Percentiles rank a stretch among this genome's conserved stretches.
Evolutionary conservation across 2,329 filamentous ascomycete genomes (phyloP).

Genomic region (Trichoderma polysporum): DNA sequence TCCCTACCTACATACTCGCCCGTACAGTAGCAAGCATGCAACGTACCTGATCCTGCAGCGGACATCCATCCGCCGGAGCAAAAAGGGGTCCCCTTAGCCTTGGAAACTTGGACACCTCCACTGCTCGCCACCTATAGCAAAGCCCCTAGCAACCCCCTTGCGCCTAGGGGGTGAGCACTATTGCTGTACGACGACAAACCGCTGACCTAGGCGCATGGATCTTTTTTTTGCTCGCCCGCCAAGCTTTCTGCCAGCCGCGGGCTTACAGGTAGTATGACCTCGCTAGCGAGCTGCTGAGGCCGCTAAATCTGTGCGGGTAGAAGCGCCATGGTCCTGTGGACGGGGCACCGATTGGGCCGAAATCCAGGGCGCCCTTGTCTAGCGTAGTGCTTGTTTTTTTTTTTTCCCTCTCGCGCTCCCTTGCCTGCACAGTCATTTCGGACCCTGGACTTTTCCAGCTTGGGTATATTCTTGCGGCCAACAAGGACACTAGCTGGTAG

Average conservation of each 20-base stretch:
- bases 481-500: not conserved
- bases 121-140: not conserved
- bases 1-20: not conserved
- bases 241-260: slow-evolving; percentile 16
- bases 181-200: not conserved
- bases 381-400: slow-evolving; percentile 16
- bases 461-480: not conserved
- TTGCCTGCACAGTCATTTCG: not conserved
- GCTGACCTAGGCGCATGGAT: not conserved
- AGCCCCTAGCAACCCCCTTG: not conserved
- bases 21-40: no score
- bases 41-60: no score
- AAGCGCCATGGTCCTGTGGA: not conserved
- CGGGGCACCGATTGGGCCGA: slow-evolving; percentile 14
- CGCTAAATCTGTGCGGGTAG: not conserved
- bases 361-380: not conserved
- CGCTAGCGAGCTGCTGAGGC: not conserved
- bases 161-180: not conserved
- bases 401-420: not conserved
- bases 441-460: not conserved
- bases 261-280: not conserved
- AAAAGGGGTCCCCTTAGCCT: not conserved
- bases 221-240: slow-evolving; percentile 3
- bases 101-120: no score
- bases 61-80: no score